Evolutionary conservation across 805 yeast genomes (phyloP).

Genomic region (Lipomyces lipofer): DNA sequence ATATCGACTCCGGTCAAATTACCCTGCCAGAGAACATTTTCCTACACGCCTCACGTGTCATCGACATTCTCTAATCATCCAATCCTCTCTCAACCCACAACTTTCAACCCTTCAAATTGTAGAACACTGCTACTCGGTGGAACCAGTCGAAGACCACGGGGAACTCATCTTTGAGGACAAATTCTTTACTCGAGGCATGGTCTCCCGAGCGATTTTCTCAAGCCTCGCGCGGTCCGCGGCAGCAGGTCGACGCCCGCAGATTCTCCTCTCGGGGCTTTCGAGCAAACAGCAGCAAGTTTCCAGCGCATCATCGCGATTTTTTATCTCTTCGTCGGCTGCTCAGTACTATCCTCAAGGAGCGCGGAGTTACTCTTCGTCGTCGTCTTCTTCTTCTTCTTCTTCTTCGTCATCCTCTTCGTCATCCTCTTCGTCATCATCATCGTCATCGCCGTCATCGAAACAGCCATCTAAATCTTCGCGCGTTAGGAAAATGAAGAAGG

Average conservation of each 20-base stretch:
- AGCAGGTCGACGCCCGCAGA: too few species aligned
- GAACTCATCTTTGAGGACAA: too few species aligned
- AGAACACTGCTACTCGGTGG: too few species aligned
- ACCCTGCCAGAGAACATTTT: too few species aligned
- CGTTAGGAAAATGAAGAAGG: conserved; percentile 11
- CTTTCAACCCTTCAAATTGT: too few species aligned
- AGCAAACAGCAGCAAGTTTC: neutral
- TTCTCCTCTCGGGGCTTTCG: neutral
- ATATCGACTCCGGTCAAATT: too few species aligned
- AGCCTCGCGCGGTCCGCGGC: neutral
- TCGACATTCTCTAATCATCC: too few species aligned
- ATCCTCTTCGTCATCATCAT: conserved; percentile 16
- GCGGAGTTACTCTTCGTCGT: conserved; percentile 10
- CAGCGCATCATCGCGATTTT: neutral
- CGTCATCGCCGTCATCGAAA: conserved; percentile 9
- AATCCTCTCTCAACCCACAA: too few species aligned
- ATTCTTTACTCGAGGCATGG: too few species aligned
- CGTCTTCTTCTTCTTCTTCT: neutral
- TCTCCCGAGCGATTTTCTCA: neutral
- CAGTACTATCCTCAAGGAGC: neutral
- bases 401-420: conserved; percentile 21
- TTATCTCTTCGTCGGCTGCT: too few species aligned
- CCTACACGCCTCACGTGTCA: too few species aligned
- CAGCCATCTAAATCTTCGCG: conserved; percentile 5
- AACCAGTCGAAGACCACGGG: too few species aligned